Conservation (phyloP, 192 early-diverging fungal species). For the Linnemannia zychae region DNA sequence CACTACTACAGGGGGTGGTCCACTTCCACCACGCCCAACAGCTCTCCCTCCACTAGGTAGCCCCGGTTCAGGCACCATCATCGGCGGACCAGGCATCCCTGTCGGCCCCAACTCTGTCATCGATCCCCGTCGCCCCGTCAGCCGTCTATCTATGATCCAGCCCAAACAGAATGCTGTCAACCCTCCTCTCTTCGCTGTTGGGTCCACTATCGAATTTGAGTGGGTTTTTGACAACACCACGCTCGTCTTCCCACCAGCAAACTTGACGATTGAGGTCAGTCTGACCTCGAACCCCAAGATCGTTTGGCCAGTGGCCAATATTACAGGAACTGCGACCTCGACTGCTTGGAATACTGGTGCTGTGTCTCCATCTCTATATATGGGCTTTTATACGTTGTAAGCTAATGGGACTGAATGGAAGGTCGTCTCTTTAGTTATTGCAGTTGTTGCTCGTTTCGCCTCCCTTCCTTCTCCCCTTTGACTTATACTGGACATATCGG, state of each 20-base stretch:
- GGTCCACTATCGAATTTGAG: constrained; percentile 36
- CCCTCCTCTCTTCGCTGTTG: constrained; percentile 40
- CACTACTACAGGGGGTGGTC: background rate
- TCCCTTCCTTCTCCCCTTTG: background rate
- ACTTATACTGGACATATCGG: background rate
- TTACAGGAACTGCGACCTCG: constrained; percentile 29
- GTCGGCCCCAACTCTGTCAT: constrained; percentile 33
- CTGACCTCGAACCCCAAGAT: constrained; percentile 24
- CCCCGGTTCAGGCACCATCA: constrained; percentile 7
- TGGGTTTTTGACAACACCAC: constrained; percentile 44
- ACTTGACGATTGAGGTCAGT: constrained; percentile 29
- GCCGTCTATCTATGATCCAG: constrained; percentile 37
- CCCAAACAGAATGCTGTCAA: constrained; percentile 42
- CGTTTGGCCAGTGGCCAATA: constrained; percentile 36
- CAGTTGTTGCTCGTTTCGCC: background rate
- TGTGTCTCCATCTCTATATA: constrained; percentile 15
- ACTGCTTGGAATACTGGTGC: constrained; percentile 30
- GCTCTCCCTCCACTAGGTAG: background rate
- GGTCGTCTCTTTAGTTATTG: background rate
- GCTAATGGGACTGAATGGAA: background rate
- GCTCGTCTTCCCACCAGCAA: constrained; percentile 19
- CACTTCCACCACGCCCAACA: background rate
- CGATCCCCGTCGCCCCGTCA: constrained; percentile 28
- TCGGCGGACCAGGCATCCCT: constrained; percentile 5
- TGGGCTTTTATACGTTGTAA: constrained; percentile 51